These are phyloP conservation scores for Fremontodendron californicum DNA, from an alignment of 345 rosid genomes.

Conservation along the genomic window DNA sequence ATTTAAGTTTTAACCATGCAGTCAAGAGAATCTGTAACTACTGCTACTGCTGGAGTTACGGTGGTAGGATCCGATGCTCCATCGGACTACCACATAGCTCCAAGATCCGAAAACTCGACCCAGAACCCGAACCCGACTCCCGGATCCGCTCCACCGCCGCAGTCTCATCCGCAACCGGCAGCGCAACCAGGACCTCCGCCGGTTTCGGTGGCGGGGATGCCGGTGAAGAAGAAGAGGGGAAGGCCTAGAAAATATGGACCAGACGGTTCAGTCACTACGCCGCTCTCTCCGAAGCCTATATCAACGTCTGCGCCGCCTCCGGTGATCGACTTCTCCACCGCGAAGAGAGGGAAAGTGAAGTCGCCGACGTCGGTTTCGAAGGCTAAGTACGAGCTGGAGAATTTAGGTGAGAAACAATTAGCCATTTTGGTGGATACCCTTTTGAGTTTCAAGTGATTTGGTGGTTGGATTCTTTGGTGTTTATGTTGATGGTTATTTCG, in stretches of 20 bases:
- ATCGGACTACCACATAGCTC: constrained; percentile 74
- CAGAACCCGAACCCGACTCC: constrained; percentile 38
- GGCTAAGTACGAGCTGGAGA: constrained; percentile 63
- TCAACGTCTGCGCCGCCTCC: constrained; percentile 76
- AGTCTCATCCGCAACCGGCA: constrained; percentile 26
- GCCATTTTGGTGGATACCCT: neutral
- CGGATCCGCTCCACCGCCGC: constrained; percentile 34
- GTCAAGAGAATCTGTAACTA: constrained; percentile 48
- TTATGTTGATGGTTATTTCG: neutral
- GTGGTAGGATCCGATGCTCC: constrained; percentile 93
- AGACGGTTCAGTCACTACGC: constrained; percentile 55
- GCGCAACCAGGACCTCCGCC: constrained; percentile 22
- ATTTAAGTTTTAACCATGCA: constrained; percentile 54
- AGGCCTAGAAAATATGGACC: constrained; percentile 92
- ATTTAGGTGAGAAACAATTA: constrained; percentile 45
- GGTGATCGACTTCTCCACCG: constrained; percentile 87
- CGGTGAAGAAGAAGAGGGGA: constrained; percentile 84
- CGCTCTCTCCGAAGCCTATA: constrained; percentile 87
- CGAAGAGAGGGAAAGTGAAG: constrained; percentile 67
- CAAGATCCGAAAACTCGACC: constrained; percentile 54
- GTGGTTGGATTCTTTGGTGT: constrained; percentile 14
- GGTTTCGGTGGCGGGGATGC: constrained; percentile 26
- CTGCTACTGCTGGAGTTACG: constrained; percentile 56
- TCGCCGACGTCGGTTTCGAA: constrained; percentile 55
- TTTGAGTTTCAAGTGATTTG: constrained; percentile 17